Evolutionary conservation across 139 green algal genomes (phyloP).

Genomic region (Coelastrella sp.): DNA sequence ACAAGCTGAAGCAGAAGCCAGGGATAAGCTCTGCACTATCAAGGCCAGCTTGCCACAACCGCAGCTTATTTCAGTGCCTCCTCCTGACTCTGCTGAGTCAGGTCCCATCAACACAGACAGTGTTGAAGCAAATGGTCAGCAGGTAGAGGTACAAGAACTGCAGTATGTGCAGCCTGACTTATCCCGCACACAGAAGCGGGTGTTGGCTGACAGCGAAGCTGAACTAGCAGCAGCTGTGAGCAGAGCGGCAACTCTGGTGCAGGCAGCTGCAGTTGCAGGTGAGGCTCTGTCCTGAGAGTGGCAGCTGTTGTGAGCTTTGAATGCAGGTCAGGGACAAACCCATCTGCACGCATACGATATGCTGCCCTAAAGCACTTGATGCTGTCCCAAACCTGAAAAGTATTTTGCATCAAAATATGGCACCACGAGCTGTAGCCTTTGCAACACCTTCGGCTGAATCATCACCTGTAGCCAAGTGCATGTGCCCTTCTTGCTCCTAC

Average conservation of each 20-base stretch:
- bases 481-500: background rate
- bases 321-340: too few relatives aligned
- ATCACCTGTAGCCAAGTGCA: background rate
- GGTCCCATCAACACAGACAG: too few relatives aligned
- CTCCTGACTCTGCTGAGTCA: background rate
- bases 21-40: background rate
- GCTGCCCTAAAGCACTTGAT: too few relatives aligned
- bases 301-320: background rate
- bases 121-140: background rate
- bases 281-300: background rate
- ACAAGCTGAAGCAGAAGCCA: slow-evolving; percentile 5
- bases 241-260: background rate
- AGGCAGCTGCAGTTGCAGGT: slow-evolving; percentile 7
- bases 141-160: background rate
- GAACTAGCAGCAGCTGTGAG: background rate
- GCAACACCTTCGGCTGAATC: background rate
- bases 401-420: too few relatives aligned
- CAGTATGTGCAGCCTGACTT: slow-evolving; percentile 45
- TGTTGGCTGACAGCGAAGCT: background rate
- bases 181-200: slow-evolving; percentile 47
- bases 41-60: slow-evolving; percentile 11
- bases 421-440: too few relatives aligned
- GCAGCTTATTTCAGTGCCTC: background rate
- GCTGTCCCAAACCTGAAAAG: too few relatives aligned
- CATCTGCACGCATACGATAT: too few relatives aligned